These are phyloP conservation scores for Blastobotrys mokoenaii DNA, from an alignment of 805 yeast species.

Conservation along the genomic window DNA sequence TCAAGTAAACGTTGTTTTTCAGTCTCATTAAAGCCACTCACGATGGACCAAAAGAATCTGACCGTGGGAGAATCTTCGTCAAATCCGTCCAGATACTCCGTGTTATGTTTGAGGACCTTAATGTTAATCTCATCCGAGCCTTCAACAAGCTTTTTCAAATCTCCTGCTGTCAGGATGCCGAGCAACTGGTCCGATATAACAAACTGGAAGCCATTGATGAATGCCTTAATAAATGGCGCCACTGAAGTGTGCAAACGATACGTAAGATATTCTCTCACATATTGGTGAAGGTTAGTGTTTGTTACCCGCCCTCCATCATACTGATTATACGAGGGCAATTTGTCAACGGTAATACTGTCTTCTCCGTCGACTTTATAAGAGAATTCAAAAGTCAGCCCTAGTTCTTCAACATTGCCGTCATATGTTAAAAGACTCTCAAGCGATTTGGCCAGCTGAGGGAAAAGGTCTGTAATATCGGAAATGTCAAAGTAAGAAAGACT, in stretches of 20 bases:
- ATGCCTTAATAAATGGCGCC: conserved; percentile 14
- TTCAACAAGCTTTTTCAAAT: conserved; percentile 29
- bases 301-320: conserved; percentile 11
- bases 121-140: conserved; percentile 35
- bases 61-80: conserved; percentile 32
- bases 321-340: conserved; percentile 11
- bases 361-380: conserved; percentile 7
- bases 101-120: conserved; percentile 33
- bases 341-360: conserved; percentile 4
- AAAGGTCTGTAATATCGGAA: conserved; percentile 17
- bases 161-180: conserved; percentile 11
- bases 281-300: conserved; percentile 9
- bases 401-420: conserved; percentile 9
- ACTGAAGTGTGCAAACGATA: conserved; percentile 7
- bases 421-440: conserved; percentile 8
- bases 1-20: conserved; percentile 36
- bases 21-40: conserved; percentile 31
- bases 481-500: background rate
- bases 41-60: conserved; percentile 38
- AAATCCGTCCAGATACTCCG: conserved; percentile 35
- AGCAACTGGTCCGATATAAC: conserved; percentile 13
- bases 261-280: conserved; percentile 12
- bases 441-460: conserved; percentile 15
- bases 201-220: conserved; percentile 18
- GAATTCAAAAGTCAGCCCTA: conserved; percentile 17